Evolutionary conservation across 257 asterid species (phyloP).

Genomic region (Galeopsis tetrahit): DNA sequence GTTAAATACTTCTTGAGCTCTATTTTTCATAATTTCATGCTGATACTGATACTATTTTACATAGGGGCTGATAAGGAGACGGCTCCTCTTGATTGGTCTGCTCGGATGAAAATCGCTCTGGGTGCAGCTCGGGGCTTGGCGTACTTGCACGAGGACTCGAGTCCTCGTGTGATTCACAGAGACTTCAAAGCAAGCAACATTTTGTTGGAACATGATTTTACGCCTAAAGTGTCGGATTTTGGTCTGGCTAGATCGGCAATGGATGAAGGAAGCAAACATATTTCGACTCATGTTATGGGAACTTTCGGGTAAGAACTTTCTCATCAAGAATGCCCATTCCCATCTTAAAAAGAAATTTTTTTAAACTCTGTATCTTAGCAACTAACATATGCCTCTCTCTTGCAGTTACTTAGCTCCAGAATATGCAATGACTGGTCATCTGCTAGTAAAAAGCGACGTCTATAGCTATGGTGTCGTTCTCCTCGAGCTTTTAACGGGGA

Average conservation of each 20-base stretch:
- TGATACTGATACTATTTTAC: slow-evolving; percentile 1
- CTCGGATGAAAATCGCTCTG: slow-evolving; percentile 85
- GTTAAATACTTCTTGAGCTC: slow-evolving; percentile 15
- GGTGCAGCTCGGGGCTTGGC: slow-evolving; percentile 96
- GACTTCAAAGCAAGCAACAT: slow-evolving; percentile 97
- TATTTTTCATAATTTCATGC: not conserved
- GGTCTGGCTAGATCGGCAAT: slow-evolving; percentile 89
- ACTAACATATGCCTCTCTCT: slow-evolving; percentile 7
- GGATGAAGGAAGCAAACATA: slow-evolving; percentile 73
- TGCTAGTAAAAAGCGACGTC: slow-evolving; percentile 92
- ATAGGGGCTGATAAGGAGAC: slow-evolving; percentile 68
- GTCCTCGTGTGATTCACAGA: slow-evolving; percentile 94
- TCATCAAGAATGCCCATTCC: not conserved
- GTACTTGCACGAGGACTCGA: slow-evolving; percentile 92
- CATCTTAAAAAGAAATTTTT: too few species aligned
- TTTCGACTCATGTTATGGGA: slow-evolving; percentile 97
- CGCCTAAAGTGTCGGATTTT: slow-evolving; percentile 94
- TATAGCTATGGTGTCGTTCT: slow-evolving; percentile 97
- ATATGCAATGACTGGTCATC: slow-evolving; percentile 99
- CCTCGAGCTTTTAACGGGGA: slow-evolving; percentile 87
- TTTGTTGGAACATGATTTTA: slow-evolving; percentile 76
- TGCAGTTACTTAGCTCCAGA: slow-evolving; percentile 93
- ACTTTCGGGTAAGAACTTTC: slow-evolving; percentile 77
- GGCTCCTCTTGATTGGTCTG: slow-evolving; percentile 78
- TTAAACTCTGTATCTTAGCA: not conserved